These are phyloP conservation scores for Echium plantagineum DNA, from an alignment of 257 asterid species.

Conservation along the genomic window DNA sequence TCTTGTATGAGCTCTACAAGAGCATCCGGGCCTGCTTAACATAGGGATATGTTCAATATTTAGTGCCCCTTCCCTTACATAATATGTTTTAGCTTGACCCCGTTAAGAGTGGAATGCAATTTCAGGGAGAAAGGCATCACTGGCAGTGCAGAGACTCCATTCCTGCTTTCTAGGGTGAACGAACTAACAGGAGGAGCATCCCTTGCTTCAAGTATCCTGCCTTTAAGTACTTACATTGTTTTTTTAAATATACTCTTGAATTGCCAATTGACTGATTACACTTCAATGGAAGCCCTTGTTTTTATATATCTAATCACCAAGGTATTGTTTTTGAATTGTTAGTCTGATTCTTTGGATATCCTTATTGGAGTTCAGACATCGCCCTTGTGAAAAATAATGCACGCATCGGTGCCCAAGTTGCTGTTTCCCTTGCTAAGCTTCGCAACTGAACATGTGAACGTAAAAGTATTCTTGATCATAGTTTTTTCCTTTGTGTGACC, in stretches of 20 bases:
- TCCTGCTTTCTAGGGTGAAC: constrained; percentile 75
- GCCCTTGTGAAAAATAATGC: constrained; percentile 93
- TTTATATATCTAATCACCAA: neutral
- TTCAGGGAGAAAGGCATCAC: constrained; percentile 66
- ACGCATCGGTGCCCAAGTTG: constrained; percentile 59
- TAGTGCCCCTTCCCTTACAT: neutral
- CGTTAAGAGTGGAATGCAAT: constrained; percentile 11
- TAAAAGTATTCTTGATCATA: constrained; percentile 9
- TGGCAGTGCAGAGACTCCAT: constrained; percentile 90
- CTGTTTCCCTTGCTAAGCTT: constrained; percentile 64
- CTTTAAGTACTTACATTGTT: neutral
- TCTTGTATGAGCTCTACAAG: too few relatives aligned
- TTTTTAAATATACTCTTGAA: neutral
- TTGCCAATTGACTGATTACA: neutral
- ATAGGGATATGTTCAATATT: neutral
- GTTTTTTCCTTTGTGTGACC: neutral
- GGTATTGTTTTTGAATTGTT: neutral
- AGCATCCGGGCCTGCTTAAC: neutral
- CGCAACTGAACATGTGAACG: constrained; percentile 22
- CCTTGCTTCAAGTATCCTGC: constrained; percentile 83
- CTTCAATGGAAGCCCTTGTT: neutral
- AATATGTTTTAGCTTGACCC: neutral
- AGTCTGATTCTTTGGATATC: constrained; percentile 19
- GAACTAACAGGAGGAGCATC: constrained; percentile 95
- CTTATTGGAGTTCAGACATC: constrained; percentile 47